Base-by-base conservation (phyloP, 768 basidiomycete species). In the Lactifluus piperatus region DNA sequence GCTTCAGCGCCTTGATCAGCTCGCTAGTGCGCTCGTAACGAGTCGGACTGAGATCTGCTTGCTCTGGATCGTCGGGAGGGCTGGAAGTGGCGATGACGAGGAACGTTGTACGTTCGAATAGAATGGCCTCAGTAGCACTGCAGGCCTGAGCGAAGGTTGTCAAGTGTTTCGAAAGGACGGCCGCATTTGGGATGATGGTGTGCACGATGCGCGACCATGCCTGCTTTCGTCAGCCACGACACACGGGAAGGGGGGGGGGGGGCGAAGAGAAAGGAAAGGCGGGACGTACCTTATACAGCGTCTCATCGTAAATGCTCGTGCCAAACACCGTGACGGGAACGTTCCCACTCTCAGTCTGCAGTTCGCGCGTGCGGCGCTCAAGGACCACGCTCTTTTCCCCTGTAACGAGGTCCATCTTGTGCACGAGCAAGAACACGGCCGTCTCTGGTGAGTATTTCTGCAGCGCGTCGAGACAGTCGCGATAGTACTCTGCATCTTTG, bases 131-230 rank as follows among this genome's bases (percentile, higher is more conserved):
- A 0, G 88, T 89, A 6, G 94, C 94, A 62, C 81, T 86, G 69
- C 93, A 94, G 1, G 92, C 84, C 48, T 83, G 79, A 14, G 94
- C 89, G 60, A 98, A 88, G 51, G 85, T 90, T 7, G 85, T 81
- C 18, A 99, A 81, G 65, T 98, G 94, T 62, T 80, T 85, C 2
- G 88, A 85, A 41, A 99, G 85, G 46, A 92, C 84, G n/a, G 84
- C 75, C 36, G 91, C 91, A 64, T 98, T 97, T 4, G 97, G 97
- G 57, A 56, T 95, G 65, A 99, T 79, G 16, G 92, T 93, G 68
- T 97, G 92, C 16, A 99, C 94, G 60, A 99, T 95, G 63, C 85
- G 86, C 20, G 97, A 98, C 97, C 97, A 98, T 20, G 97, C 97
- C 95, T 98, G 56, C 10, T 48, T 27, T 26, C 7, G 36, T 49